Base-by-base conservation (phyloP, 345 rosid genomes). In the Citrus mangshanensis region DNA sequence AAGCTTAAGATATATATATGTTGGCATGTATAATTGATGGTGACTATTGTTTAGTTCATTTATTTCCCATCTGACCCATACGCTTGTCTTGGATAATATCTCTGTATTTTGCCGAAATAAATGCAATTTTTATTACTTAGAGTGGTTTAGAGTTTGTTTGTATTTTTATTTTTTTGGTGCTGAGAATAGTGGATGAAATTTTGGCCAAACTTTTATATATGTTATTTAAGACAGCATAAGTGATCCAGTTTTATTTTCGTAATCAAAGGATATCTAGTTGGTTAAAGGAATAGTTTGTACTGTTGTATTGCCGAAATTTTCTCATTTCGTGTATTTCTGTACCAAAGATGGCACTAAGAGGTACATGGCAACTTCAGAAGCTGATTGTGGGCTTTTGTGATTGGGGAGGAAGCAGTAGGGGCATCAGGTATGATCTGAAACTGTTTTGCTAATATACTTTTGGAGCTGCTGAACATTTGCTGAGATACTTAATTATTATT, bases 381-480 rank as follows among this genome's bases (percentile, higher is more conserved):
- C 87, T 95, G 77, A 81, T 93, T 3, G 97, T 93, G 25, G 93
- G 98, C 89, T 93, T 87, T 71, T 86, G 92, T 78, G 89, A 93
- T 63, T 91, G 97, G 99, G 98, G 99, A 72, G 99, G 97, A 25
- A 96, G 98, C 81, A 92, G 99, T 68, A 86, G 93, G 68, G 97
- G 98, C 68, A 90, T 92, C 82, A 89, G 95, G 97, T 93, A 81
- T 74, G 72, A 16, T 40, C 72, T 69, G 28, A 13, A 42, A 62
- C n/a, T 58, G 3, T 34, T 58, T 1, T 34, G 25, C 30, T 34
- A 18, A 21, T 59, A 10, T 22, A 1, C 37, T 28, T n/a, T 37
- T 8, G 2, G 2, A 1, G 22, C 6, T 28, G 2, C 6, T 21
- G 22, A 30, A n/a, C 27, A 21, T 12, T 49, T 40, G 4, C 46